Conservation (phyloP, 306 rosid genomes). For the Pueraria montana region DNA sequence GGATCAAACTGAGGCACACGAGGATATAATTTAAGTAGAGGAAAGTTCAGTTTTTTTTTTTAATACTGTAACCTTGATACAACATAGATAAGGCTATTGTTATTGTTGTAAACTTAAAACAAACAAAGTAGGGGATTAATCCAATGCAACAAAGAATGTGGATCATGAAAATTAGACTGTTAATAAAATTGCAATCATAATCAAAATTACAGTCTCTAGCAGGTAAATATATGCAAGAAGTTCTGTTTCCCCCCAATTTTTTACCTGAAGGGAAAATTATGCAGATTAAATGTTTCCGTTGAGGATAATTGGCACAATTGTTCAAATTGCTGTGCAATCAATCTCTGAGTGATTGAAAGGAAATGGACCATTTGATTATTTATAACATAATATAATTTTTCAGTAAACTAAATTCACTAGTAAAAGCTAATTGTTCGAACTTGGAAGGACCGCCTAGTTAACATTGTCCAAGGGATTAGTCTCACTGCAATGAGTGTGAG, state of each 20-base stretch:
- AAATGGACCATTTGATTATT: background rate
- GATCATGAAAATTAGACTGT: background rate
- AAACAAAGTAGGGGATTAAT: background rate
- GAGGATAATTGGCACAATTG: background rate
- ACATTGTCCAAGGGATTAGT: background rate
- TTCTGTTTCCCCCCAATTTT: background rate
- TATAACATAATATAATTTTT: background rate
- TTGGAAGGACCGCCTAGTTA: background rate
- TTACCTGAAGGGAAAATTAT: background rate
- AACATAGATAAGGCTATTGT: background rate
- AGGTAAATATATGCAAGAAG: background rate
- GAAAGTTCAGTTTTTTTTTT: background rate
- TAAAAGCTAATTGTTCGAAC: background rate
- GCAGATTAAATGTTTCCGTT: background rate
- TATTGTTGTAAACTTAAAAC: background rate
- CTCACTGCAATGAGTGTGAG: background rate
- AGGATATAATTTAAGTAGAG: background rate
- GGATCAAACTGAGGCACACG: constrained; percentile 80
- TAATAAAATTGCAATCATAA: background rate
- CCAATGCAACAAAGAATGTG: constrained; percentile 18
- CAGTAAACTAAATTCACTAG: background rate
- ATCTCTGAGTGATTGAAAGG: background rate
- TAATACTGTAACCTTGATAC: too few species aligned
- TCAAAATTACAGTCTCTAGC: background rate
- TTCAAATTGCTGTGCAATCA: background rate